These are phyloP conservation scores for Trebouxia sp. DNA, from an alignment of 139 green algal genomes.

Conservation along the genomic window DNA sequence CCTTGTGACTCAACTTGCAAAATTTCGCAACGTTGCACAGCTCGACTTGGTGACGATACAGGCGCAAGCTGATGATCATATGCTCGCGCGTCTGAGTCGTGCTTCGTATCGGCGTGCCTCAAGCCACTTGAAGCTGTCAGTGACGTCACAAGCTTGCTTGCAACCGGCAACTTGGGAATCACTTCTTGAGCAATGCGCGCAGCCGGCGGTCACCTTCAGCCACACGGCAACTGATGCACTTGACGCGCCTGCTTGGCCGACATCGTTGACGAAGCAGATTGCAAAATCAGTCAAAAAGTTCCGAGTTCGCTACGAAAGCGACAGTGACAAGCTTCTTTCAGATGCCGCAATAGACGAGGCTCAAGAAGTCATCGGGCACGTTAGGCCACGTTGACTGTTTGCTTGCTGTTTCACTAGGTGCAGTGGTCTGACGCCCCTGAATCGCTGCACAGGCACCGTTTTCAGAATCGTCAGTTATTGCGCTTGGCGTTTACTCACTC, in stretches of 20 bases:
- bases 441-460: constrained; percentile 17
- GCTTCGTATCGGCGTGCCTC: not conserved
- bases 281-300: not conserved
- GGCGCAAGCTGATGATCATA: not conserved
- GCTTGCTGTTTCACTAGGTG: no score
- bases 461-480: constrained; percentile 35
- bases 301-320: not conserved
- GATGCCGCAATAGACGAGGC: not conserved
- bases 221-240: not conserved
- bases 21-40: not conserved
- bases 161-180: not conserved
- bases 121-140: no score
- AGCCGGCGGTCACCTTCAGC: not conserved
- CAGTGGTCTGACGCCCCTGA: constrained; percentile 2
- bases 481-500: constrained; percentile 36
- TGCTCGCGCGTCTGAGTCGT: not conserved
- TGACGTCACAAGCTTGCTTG: no score
- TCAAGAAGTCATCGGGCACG: not conserved
- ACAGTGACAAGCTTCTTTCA: not conserved
- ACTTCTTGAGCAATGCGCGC: not conserved
- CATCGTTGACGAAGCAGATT: not conserved
- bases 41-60: no score
- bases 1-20: no score
- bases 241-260: not conserved
- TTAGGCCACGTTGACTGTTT: no score